Conservation (phyloP, 2,329 filamentous ascomycete species). For the Fusarium sp. region DNA sequence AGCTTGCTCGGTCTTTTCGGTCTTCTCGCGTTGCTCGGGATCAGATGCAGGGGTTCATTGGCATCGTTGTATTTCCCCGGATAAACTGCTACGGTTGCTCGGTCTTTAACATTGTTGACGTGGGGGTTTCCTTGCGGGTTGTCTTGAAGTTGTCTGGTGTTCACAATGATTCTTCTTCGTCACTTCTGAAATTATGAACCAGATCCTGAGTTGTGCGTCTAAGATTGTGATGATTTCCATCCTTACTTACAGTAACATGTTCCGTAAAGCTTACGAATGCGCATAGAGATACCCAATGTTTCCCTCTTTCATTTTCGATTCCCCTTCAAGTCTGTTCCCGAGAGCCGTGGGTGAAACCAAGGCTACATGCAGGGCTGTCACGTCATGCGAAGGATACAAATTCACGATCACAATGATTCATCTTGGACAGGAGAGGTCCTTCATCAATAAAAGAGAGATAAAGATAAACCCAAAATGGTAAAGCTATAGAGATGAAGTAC, state of each 20-base stretch:
- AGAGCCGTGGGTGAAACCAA: too few relatives aligned
- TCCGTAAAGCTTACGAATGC: background rate
- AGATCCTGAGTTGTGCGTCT: background rate
- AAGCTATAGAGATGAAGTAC: background rate
- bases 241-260: background rate
- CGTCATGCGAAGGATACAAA: background rate
- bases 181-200: background rate
- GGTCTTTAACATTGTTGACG: background rate
- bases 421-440: background rate
- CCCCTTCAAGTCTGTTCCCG: too few relatives aligned
- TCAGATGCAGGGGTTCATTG: background rate
- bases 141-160: background rate
- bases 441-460: background rate
- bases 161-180: background rate
- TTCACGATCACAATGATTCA: background rate
- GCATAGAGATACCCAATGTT: too few relatives aligned
- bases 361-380: background rate
- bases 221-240: background rate
- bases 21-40: background rate
- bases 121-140: background rate
- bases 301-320: too few relatives aligned
- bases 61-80: background rate
- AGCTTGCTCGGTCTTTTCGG: constrained; percentile 1
- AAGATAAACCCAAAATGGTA: background rate
- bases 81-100: background rate